Conservation (phyloP, 805 yeast genomes). For the Candida germanica region DNA sequence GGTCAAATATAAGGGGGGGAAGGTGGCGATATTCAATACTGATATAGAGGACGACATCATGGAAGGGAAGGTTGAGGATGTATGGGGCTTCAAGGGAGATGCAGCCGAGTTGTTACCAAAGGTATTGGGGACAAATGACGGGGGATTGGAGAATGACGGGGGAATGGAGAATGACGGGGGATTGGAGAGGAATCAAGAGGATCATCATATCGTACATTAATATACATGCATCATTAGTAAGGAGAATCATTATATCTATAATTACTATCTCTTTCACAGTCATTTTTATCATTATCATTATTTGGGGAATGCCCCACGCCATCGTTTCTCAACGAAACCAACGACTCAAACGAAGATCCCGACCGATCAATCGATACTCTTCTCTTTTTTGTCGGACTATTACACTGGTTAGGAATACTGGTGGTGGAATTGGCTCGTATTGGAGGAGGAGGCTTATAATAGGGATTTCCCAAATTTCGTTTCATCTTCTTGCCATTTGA, state of each 20-base stretch:
- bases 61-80: slow-evolving; percentile 36
- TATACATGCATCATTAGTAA: neutral
- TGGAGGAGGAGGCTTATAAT: slow-evolving; percentile 16
- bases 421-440: slow-evolving; percentile 3
- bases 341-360: slow-evolving; percentile 9
- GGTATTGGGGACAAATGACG: slow-evolving; percentile 37
- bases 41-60: slow-evolving; percentile 50
- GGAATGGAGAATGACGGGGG: too few relatives aligned
- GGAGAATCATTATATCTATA: neutral
- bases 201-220: neutral
- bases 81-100: slow-evolving; percentile 79
- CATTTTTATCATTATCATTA: slow-evolving; percentile 4
- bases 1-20: slow-evolving; percentile 69
- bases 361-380: slow-evolving; percentile 10
- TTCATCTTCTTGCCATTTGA: slow-evolving; percentile 1
- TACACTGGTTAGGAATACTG: slow-evolving; percentile 1
- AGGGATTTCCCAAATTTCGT: slow-evolving; percentile 19
- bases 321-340: slow-evolving; percentile 5
- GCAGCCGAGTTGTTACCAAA: slow-evolving; percentile 68
- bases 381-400: slow-evolving; percentile 13
- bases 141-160: too few relatives aligned
- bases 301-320: neutral
- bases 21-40: slow-evolving; percentile 79
- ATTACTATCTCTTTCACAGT: slow-evolving; percentile 2
- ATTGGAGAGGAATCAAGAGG: too few relatives aligned